Conservation (phyloP, 1,284 basidiomycete species). For the Cutaneotrichosporon sp. region DNA sequence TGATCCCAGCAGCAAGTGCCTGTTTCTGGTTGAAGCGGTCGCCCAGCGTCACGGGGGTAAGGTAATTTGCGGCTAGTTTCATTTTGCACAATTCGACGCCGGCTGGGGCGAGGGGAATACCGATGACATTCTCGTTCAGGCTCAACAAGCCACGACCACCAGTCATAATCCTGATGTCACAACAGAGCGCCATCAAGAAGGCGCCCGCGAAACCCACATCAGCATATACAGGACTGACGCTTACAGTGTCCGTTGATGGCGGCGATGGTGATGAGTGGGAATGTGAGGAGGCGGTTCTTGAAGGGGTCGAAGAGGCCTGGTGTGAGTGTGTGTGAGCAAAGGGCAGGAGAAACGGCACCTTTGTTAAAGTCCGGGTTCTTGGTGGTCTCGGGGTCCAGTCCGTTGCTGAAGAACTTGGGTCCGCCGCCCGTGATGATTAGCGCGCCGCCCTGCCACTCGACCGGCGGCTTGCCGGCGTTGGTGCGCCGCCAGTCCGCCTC, state of each 20-base stretch:
- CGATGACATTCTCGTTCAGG: conserved; percentile 90
- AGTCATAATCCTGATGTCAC: conserved; percentile 88
- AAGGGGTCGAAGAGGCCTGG: conserved; percentile 50
- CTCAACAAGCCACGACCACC: conserved; percentile 76
- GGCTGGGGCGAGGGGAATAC: conserved; percentile 70
- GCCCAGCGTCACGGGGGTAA: conserved; percentile 74
- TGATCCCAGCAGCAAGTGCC: conserved; percentile 64
- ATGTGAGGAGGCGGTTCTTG: conserved; percentile 47
- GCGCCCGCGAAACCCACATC: conserved; percentile 73
- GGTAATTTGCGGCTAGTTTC: conserved; percentile 56
- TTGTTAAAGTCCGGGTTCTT: conserved; percentile 71
- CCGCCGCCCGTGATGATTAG: conserved; percentile 71
- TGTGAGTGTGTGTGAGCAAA: not conserved
- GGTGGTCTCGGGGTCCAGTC: conserved; percentile 46
- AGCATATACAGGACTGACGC: conserved; percentile 19
- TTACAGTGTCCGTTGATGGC: conserved; percentile 78
- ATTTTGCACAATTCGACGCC: conserved; percentile 68
- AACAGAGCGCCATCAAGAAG: conserved; percentile 73
- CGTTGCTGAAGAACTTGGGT: conserved; percentile 82
- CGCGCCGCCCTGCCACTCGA: conserved; percentile 58
- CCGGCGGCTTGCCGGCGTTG: conserved; percentile 5
- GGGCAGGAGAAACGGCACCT: conserved; percentile 56
- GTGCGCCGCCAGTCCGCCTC: conserved; percentile 69
- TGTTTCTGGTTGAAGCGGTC: conserved; percentile 76
- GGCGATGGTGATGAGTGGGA: conserved; percentile 64